These are phyloP conservation scores for Mycena sanguinolenta DNA, from an alignment of 768 basidiomycete species.

Conservation along the genomic window DNA sequence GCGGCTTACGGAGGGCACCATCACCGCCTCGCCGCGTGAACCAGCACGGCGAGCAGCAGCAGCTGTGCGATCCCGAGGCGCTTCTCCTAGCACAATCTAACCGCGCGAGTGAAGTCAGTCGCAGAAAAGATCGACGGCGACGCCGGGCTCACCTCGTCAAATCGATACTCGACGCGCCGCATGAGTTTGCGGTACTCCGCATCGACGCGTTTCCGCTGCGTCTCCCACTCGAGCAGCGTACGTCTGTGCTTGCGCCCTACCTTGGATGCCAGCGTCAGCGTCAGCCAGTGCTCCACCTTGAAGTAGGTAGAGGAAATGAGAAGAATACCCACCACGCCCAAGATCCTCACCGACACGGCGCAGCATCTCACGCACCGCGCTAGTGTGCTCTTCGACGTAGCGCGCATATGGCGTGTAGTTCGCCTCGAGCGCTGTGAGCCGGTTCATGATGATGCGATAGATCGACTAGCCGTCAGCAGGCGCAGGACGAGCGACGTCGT, in stretches of 20 bases:
- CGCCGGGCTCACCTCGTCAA: slow-evolving; percentile 85
- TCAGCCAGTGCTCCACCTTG: no score
- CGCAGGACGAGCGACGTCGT: slow-evolving; percentile 37
- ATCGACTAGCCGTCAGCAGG: slow-evolving; percentile 85
- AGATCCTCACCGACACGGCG: no score
- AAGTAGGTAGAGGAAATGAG: no score
- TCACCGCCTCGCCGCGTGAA: slow-evolving; percentile 57
- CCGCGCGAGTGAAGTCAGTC: slow-evolving; percentile 2
- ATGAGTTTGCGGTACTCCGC: slow-evolving; percentile 78
- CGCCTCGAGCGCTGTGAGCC: slow-evolving; percentile 84
- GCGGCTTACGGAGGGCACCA: slow-evolving; percentile 29
- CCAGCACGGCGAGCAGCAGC: no score
- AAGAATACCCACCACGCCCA: no score
- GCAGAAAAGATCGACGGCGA: slow-evolving; percentile 13
- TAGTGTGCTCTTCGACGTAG: no score
- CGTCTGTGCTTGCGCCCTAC: no score
- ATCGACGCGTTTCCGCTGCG: slow-evolving; percentile 71
- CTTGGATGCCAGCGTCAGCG: no score
- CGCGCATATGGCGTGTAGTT: no score
- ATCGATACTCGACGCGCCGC: slow-evolving; percentile 77
- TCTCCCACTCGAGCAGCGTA: slow-evolving; percentile 76
- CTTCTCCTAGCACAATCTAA: slow-evolving; percentile 92
- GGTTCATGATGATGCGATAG: slow-evolving; percentile 96
- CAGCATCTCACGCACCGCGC: no score
- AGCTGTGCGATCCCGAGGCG: slow-evolving; percentile 91